Evolutionary conservation across 208 protist species (phyloP), one percentile per base, ranked within the genome.

Genomic region (Leishmania major): DNA sequence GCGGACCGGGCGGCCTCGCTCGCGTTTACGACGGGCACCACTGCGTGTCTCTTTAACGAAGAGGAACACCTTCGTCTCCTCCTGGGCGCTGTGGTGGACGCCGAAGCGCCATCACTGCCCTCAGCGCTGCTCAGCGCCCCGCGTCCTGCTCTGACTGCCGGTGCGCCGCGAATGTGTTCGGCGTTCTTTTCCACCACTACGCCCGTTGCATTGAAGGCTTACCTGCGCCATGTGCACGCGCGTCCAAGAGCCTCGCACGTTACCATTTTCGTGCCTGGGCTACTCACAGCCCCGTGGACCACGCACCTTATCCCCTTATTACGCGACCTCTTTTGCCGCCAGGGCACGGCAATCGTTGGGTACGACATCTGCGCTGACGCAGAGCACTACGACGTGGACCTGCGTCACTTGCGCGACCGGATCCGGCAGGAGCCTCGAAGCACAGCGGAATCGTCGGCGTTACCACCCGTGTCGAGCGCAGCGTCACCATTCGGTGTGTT

Each of bases 251-350:
- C 70, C 74, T 60, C 43, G 45, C 47, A 11, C 37, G 43, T 80
- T n/a, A 79, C 77, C 37, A 37, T 88, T 17, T 82, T 80, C 45
- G 66, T 84, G 15, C 84, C 84, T 40, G 84, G 84, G 10, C 51
- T 87, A 19, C 80, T 87, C 71, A 82, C 76, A 4, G 84, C 79
- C 17, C 77, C 81, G 55, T 84, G 77, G 81, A 79, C 85, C 6
- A 83, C 49, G 4, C 81, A 85, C 60, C 60, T 84, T 17, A 51
- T 76, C 5, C 74, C 81, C 4, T 45, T 79, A 45, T 60, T 88
- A 13, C 74, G 35, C 35, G 49, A 78, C 25, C 37, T 79, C 22
- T 45, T 31, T 22, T 71, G 51, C 25, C 76, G 60, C 53, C 49
- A 82, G 45, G 78, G 74, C 13, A 78, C 79, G 0, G 45, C 22